Conservation (phyloP, 2,329 filamentous ascomycete species). For the Calonectria multiphialidica region DNA sequence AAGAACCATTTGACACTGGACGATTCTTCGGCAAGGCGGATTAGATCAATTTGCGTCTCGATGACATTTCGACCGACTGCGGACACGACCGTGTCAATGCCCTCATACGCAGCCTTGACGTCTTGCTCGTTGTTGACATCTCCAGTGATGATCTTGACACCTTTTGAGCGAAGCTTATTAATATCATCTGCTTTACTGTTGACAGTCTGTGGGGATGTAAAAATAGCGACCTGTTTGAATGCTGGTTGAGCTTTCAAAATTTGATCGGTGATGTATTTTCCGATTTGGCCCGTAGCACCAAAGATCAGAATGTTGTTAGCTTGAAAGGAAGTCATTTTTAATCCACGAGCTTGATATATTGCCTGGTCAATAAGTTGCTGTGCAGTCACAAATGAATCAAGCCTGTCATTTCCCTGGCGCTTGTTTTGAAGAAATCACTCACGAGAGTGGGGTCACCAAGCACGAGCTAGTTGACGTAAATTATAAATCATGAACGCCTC, state of each 20-base stretch:
- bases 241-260: conserved; percentile 50
- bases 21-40: conserved; percentile 68
- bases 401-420: neutral
- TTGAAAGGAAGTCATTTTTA: conserved; percentile 34
- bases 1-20: conserved; percentile 72
- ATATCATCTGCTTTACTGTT: conserved; percentile 36
- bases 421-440: neutral
- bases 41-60: conserved; percentile 70
- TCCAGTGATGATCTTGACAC: conserved; percentile 42
- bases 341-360: neutral
- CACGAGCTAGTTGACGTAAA: neutral
- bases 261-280: conserved; percentile 54
- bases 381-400: neutral
- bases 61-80: conserved; percentile 74
- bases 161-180: conserved; percentile 35
- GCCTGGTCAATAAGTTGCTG: neutral
- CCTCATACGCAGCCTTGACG: conserved; percentile 70
- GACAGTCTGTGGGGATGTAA: conserved; percentile 40
- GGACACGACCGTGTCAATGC: conserved; percentile 74
- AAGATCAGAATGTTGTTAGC: conserved; percentile 43
- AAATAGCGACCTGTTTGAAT: conserved; percentile 51
- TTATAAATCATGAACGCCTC: neutral
- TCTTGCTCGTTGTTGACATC: conserved; percentile 52
- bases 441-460: neutral
- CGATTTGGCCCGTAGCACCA: conserved; percentile 57